A percentile compares a stretch with the other conserved stretches of the same genome.
Conservation (phyloP, 192 early-diverging fungal species). For the Mycoemilia scoparia region DNA sequence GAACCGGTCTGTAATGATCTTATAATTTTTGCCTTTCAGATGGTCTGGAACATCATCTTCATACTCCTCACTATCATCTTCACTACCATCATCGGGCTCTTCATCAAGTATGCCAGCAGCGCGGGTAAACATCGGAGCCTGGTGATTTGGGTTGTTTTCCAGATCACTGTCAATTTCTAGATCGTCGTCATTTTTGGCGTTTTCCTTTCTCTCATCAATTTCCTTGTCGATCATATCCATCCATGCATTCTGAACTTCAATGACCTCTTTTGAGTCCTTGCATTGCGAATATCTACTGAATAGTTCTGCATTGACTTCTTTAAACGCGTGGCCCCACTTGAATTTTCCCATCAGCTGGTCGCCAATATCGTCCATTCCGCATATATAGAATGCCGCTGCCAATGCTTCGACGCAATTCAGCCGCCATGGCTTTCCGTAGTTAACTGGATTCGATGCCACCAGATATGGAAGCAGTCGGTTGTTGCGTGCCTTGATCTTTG, state of each 20-base stretch:
- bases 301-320: conserved; percentile 70
- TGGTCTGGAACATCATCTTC: conserved; percentile 5
- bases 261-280: conserved; percentile 50
- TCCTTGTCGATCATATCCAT: conserved; percentile 56
- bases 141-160: neutral
- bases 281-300: conserved; percentile 58
- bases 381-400: conserved; percentile 83
- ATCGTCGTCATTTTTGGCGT: conserved; percentile 8
- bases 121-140: conserved; percentile 1
- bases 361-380: conserved; percentile 52
- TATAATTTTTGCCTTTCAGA: conserved; percentile 6
- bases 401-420: conserved; percentile 96
- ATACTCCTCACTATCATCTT: conserved; percentile 5
- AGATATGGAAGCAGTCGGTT: conserved; percentile 88
- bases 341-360: conserved; percentile 69
- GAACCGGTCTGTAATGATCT: conserved; percentile 13
- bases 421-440: conserved; percentile 91
- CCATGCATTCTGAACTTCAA: conserved; percentile 63
- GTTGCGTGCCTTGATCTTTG: conserved; percentile 60
- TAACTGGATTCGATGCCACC: conserved; percentile 91
- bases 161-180: conserved; percentile 3
- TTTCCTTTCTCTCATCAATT: conserved; percentile 27
- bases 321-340: conserved; percentile 91
- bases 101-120: conserved; percentile 1
- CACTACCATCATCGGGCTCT: conserved; percentile 1